Conservation (phyloP, 2,329 filamentous ascomycete species). For the Neoascochyta sp. region DNA sequence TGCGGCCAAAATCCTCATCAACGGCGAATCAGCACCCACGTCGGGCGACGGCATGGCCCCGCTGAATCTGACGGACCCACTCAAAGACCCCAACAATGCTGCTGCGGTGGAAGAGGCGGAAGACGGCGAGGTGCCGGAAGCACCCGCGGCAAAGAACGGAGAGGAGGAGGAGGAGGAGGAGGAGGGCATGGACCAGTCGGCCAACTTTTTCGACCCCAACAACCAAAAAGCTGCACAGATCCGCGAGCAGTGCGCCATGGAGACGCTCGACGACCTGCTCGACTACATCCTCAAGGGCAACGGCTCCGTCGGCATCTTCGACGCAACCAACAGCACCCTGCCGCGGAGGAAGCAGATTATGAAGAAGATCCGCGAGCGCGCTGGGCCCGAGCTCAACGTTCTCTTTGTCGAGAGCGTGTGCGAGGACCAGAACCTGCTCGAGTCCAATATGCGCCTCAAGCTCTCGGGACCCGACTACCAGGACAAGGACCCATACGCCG, state of each 20-base stretch:
- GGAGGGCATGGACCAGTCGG: slow-evolving; percentile 76
- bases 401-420: slow-evolving; percentile 95
- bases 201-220: slow-evolving; percentile 87
- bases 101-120: slow-evolving; percentile 24
- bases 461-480: slow-evolving; percentile 94
- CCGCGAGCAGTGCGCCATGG: slow-evolving; percentile 86
- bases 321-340: slow-evolving; percentile 95
- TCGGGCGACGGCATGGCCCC: slow-evolving; percentile 33
- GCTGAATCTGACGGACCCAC: slow-evolving; percentile 28
- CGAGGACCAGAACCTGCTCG: slow-evolving; percentile 74
- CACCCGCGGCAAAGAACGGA: slow-evolving; percentile 25
- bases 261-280: slow-evolving; percentile 86
- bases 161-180: slow-evolving; percentile 32
- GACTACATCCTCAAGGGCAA: slow-evolving; percentile 80
- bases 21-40: slow-evolving; percentile 48
- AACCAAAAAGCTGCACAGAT: slow-evolving; percentile 79
- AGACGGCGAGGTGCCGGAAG: slow-evolving; percentile 31
- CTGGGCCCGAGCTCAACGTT: slow-evolving; percentile 81
- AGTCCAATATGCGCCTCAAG: slow-evolving; percentile 96
- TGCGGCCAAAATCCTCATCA: slow-evolving; percentile 57
- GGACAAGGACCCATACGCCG: slow-evolving; percentile 82
- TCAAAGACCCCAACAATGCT: slow-evolving; percentile 18
- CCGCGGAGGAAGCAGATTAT: slow-evolving; percentile 79
- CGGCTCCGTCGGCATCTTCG: slow-evolving; percentile 89
- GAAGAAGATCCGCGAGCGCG: slow-evolving; percentile 73